Percentiles rank a stretch among this genome's conserved stretches.
These are phyloP conservation scores for Tulasnella sp. DNA, from an alignment of 768 basidiomycete species.

Conservation along the genomic window DNA sequence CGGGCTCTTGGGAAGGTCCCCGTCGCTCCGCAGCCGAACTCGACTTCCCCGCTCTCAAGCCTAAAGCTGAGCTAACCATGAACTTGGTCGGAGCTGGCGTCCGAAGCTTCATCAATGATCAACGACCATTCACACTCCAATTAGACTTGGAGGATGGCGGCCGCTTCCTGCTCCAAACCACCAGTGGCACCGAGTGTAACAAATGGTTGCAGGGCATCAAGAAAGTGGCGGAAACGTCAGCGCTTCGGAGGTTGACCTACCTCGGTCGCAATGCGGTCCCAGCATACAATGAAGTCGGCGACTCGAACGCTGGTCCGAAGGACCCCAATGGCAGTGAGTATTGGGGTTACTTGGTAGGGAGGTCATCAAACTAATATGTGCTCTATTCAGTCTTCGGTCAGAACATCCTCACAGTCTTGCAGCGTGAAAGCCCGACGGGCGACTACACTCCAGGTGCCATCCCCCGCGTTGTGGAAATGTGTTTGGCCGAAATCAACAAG, in stretches of 20 bases:
- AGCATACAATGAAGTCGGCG: constrained; percentile 53
- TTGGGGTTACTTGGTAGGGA: too few relatives aligned
- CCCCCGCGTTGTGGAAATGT: constrained; percentile 62
- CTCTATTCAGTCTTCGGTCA: constrained; percentile 63
- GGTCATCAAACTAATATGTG: not conserved
- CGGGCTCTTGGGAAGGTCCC: constrained; percentile 8
- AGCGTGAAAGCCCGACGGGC: constrained; percentile 56
- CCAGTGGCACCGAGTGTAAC: constrained; percentile 64
- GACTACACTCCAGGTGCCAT: constrained; percentile 56
- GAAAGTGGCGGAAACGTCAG: constrained; percentile 65
- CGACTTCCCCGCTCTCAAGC: constrained; percentile 62
- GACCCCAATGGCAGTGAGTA: constrained; percentile 24
- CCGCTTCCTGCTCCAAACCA: constrained; percentile 72
- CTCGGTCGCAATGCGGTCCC: constrained; percentile 72
- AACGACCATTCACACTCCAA: constrained; percentile 77
- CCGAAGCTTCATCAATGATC: constrained; percentile 68
- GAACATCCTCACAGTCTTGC: constrained; percentile 63
- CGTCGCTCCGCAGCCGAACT: constrained; percentile 63
- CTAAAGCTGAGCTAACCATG: constrained; percentile 69
- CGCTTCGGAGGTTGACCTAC: constrained; percentile 76
- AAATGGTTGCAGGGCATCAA: constrained; percentile 76
- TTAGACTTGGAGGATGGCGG: constrained; percentile 85
- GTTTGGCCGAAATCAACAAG: constrained; percentile 65
- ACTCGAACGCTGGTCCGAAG: not conserved
- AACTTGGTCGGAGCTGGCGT: constrained; percentile 70